Percentiles rank a stretch among this genome's conserved stretches.
Evolutionary conservation across 192 early-diverging fungal species (phyloP).

Genomic region (Coemansia sp.): DNA sequence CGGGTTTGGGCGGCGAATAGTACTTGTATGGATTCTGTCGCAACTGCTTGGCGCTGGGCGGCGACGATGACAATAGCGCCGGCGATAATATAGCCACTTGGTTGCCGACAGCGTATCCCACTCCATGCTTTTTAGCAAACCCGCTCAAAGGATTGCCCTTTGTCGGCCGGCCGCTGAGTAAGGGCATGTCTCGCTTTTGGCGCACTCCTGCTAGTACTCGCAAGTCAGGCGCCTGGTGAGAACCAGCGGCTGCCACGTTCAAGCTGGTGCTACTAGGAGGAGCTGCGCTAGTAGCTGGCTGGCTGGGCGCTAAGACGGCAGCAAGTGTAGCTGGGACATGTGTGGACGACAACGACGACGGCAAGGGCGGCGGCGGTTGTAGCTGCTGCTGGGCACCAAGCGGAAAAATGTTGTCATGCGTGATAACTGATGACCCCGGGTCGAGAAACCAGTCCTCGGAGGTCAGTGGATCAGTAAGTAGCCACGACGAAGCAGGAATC

Average conservation of each 20-base stretch:
- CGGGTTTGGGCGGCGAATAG: slow-evolving; percentile 49
- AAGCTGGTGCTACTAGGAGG: not conserved
- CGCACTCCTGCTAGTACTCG: slow-evolving; percentile 25
- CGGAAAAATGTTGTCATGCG: slow-evolving; percentile 19
- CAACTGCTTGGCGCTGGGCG: slow-evolving; percentile 45
- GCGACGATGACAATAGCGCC: slow-evolving; percentile 48
- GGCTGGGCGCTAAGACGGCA: not conserved
- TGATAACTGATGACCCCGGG: slow-evolving; percentile 32
- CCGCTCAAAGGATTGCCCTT: slow-evolving; percentile 34
- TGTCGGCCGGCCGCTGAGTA: slow-evolving; percentile 13
- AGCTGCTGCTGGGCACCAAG: not conserved
- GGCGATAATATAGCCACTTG: slow-evolving; percentile 40
- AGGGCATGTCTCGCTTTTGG: slow-evolving; percentile 19
- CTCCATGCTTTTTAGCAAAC: slow-evolving; percentile 48
- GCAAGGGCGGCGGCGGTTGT: not conserved
- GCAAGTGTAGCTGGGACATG: not conserved
- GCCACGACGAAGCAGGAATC: slow-evolving; percentile 42
- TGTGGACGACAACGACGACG: not conserved
- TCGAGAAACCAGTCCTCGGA: slow-evolving; percentile 50
- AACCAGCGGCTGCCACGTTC: not conserved
- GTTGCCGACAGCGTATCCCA: slow-evolving; percentile 42
- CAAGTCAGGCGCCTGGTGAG: slow-evolving; percentile 17
- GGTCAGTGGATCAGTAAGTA: slow-evolving; percentile 46
- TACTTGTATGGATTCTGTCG: slow-evolving; percentile 47
- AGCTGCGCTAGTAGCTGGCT: not conserved